These are phyloP conservation scores for Spizellomyces punctatus DNA, from an alignment of 192 early-diverging fungal genomes.

Conservation along the genomic window DNA sequence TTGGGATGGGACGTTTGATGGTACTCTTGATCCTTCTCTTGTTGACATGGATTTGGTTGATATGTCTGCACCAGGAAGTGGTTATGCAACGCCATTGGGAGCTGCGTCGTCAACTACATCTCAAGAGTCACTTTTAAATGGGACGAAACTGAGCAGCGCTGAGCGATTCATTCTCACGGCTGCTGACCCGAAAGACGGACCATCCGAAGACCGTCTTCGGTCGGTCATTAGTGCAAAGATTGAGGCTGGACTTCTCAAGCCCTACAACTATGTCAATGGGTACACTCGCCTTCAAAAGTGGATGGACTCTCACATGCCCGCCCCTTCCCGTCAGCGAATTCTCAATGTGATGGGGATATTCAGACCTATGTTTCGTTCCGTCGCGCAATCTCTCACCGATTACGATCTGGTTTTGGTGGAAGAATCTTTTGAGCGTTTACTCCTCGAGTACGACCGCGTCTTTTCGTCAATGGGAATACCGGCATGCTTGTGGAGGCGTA, in stretches of 20 bases:
- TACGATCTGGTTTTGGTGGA: slow-evolving; percentile 93
- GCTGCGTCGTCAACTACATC: slow-evolving; percentile 14
- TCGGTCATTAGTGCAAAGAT: slow-evolving; percentile 95
- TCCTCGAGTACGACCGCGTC: slow-evolving; percentile 94
- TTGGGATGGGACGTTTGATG: slow-evolving; percentile 22
- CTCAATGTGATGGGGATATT: slow-evolving; percentile 87
- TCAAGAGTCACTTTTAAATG: slow-evolving; percentile 14
- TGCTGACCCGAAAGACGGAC: slow-evolving; percentile 83
- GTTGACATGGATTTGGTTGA: slow-evolving; percentile 2
- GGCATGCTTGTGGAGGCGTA: slow-evolving; percentile 93
- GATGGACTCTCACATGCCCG: slow-evolving; percentile 86
- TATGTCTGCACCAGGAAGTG: neutral
- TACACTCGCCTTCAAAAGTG: slow-evolving; percentile 87
- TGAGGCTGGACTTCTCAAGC: slow-evolving; percentile 92
- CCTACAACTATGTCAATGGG: slow-evolving; percentile 94
- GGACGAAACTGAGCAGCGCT: slow-evolving; percentile 53
- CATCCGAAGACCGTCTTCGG: slow-evolving; percentile 78
- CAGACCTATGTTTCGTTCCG: slow-evolving; percentile 82
- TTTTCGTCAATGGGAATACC: slow-evolving; percentile 95
- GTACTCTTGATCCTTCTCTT: slow-evolving; percentile 6
- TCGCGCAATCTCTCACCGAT: slow-evolving; percentile 89
- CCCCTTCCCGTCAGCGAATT: slow-evolving; percentile 73
- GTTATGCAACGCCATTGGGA: slow-evolving; percentile 8
- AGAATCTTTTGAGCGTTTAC: slow-evolving; percentile 91
- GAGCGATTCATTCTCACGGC: slow-evolving; percentile 91